A percentile compares a stretch with the other conserved stretches of the same genome.
These are phyloP conservation scores for Candida andamanensis DNA, from an alignment of 805 yeast genomes.

Conservation along the genomic window DNA sequence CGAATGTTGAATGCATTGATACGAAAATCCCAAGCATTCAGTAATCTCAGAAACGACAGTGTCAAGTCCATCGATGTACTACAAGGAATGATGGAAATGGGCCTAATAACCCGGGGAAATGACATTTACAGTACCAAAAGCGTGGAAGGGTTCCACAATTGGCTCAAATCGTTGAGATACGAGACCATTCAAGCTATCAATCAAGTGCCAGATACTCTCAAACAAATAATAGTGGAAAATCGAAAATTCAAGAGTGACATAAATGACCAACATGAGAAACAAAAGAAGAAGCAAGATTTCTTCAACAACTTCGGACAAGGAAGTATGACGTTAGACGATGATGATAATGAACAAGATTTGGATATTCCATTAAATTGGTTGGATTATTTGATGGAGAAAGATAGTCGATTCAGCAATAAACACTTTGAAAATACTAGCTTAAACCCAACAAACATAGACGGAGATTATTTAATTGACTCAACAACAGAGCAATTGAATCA, in stretches of 20 bases:
- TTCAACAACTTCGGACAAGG: slow-evolving; percentile 28
- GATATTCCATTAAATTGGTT: slow-evolving; percentile 25
- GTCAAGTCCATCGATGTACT: slow-evolving; percentile 63
- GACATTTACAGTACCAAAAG: slow-evolving; percentile 28
- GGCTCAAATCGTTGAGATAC: slow-evolving; percentile 29
- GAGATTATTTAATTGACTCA: slow-evolving; percentile 11
- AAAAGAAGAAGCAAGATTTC: slow-evolving; percentile 35
- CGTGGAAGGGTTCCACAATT: slow-evolving; percentile 31
- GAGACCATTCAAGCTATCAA: slow-evolving; percentile 5
- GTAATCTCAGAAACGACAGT: slow-evolving; percentile 41
- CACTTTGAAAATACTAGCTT: slow-evolving; percentile 7
- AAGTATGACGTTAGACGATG: slow-evolving; percentile 15
- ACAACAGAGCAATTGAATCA: slow-evolving; percentile 6
- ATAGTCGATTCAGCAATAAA: slow-evolving; percentile 32
- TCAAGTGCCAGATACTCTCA: slow-evolving; percentile 25
- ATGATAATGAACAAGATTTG: slow-evolving; percentile 7
- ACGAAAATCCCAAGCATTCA: slow-evolving; percentile 43
- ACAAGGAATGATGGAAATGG: slow-evolving; percentile 61
- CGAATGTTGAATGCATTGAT: slow-evolving; percentile 56
- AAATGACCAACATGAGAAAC: slow-evolving; percentile 27
- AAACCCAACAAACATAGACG: slow-evolving; percentile 1
- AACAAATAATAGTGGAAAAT: slow-evolving; percentile 33
- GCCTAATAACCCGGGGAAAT: slow-evolving; percentile 47
- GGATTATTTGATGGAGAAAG: slow-evolving; percentile 33
- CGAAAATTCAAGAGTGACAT: slow-evolving; percentile 31